Base-by-base conservation (phyloP, 2,329 filamentous ascomycete species). In the Penicillium sp. region DNA sequence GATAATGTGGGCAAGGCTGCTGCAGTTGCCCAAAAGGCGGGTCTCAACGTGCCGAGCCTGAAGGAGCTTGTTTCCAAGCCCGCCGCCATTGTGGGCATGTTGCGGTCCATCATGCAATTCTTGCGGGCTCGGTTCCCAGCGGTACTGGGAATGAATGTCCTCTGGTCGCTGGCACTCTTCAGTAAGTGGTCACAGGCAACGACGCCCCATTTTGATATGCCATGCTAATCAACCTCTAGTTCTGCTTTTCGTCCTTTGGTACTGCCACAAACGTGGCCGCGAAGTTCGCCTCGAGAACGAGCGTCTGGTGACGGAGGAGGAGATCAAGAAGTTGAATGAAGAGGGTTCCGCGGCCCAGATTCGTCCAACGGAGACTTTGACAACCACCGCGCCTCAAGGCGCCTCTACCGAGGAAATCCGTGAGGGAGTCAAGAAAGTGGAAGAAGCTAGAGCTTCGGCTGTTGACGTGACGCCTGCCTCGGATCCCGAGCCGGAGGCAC, bases 161-260 rank as follows among this genome's bases (percentile, higher is more conserved):
- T 98, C 15, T 91, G 96, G 87, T 95, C 91, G 63, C 81, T 98
- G 65, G 92, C 91, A 0, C 80, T 98, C 1, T 96, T 96, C 71
- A 82, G 92, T 94, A 83, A 83, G 89, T 83, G 10, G 2, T 10
- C 31, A 31, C 12, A 5, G 15, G 22, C 20, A 15, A 14, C 5
- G 15, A n/a, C 8, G 7, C 14, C 6, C 35, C 25, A 17, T 20
- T 6, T 38, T 11, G 1, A n/a, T 22, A 15, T 31, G 37, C 53
- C 58, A 63, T n/a, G 31, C 34, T 41, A 1, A 47, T 38, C 22
- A 17, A 34, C 7, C 35, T 37, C n/a, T 57, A 90, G 91, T 98
- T 56, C 83, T 98, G 15, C 84, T 99, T 58, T 95, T 96, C 73
- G 91, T 96, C 47, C 88, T 98, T 69, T 99, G 94, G 93, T 99